These are phyloP conservation scores for Backusella liffmaniae DNA, from an alignment of 192 early-diverging fungal species.

Conservation along the genomic window DNA sequence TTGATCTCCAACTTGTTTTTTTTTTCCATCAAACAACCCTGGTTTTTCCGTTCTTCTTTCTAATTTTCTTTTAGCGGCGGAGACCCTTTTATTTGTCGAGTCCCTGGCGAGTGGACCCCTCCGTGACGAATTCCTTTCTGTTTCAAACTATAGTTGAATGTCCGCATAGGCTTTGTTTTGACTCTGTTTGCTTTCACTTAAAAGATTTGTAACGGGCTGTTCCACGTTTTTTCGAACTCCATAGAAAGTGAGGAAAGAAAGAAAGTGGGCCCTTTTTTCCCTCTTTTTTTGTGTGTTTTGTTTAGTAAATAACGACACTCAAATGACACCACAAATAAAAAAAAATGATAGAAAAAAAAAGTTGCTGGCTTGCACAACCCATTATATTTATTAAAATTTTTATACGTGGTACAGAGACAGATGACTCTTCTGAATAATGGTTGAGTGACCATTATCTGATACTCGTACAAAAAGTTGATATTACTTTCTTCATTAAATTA, in stretches of 20 bases:
- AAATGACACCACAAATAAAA: background rate
- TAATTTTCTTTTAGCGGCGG: background rate
- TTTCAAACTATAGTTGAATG: slow-evolving; percentile 4
- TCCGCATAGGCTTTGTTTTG: background rate
- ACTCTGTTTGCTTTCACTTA: background rate
- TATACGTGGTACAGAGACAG: background rate
- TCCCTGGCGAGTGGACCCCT: slow-evolving; percentile 9
- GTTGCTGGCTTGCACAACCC: background rate
- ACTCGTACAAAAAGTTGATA: background rate
- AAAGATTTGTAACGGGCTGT: background rate
- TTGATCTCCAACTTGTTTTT: background rate
- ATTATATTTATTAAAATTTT: background rate
- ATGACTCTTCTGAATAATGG: background rate
- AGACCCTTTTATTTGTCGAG: slow-evolving; percentile 1
- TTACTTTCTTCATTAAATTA: background rate
- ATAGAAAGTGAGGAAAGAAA: background rate
- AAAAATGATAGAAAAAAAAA: background rate
- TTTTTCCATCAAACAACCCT: background rate
- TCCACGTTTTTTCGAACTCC: background rate
- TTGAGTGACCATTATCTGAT: slow-evolving; percentile 3
- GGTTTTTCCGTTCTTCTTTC: background rate
- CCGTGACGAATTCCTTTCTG: background rate
- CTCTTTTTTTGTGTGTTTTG: background rate
- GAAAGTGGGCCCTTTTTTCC: background rate
- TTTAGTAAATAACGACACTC: background rate